Evolutionary conservation across 768 basidiomycete species (phyloP), one percentile per base, ranked within the genome.

Genomic region (Tricholoma flavovirens): DNA sequence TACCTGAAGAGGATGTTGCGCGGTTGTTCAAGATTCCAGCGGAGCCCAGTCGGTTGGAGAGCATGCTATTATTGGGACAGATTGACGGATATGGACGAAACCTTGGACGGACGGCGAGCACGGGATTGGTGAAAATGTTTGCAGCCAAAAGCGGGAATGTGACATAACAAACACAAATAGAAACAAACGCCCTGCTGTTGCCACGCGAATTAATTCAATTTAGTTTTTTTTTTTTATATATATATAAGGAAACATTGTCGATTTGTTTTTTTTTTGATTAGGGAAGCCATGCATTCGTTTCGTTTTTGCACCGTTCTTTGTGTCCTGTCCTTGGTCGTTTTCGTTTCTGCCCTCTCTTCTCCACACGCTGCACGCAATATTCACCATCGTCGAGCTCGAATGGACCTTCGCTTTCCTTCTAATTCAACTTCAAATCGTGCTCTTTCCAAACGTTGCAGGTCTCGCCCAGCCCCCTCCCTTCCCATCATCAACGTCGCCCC

Each of bases 41-140:
- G 19, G 94, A 96, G 66, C 94, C 94, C 21, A 93, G 84, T 68
- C 82, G 93, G 57, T 71, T 97, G 60, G 93, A 96, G 64, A 87
- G 90, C 69, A 77, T 93, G 83, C 69, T 95, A 68, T 63, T 94
- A 56, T 75, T 94, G 38, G 94, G 93, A 11, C 90, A 92, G 74
- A 83, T 95, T 59, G 93, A 96, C 70, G 89, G 83, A 7, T 85
- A 90, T 62, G 88, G 86, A 33, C 88, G 86, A 77, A 87, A 80
- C 55, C 73, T 96, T 59, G 89, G 81, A 52, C 79, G 80, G 57
- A 79, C 79, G 51, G 78, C 83, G 21, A 77, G 78, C 59, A 79
- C 75, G 33, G 83, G 85, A 26, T 69, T 96, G 57, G 86, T 90
- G n/a, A 91, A 91, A 73, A 93, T 91, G 87, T 95, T 90, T 66